Evolutionary conservation across 2,329 filamentous ascomycete species (phyloP), one percentile per base, ranked within the genome.

Genomic region (Xylariaceae sp.): DNA sequence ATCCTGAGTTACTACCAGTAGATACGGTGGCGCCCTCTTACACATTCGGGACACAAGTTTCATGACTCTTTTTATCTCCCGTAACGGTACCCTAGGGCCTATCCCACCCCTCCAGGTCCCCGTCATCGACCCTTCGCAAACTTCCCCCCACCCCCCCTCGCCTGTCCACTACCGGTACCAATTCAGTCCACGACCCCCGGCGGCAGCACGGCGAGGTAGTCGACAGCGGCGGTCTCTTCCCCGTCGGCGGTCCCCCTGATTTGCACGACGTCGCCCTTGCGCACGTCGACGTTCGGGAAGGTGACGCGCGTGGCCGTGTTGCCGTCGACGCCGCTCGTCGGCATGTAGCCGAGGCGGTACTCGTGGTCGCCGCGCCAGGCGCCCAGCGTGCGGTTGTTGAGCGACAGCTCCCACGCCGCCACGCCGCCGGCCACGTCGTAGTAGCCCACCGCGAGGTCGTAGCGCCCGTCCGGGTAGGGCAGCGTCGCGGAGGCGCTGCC

Each of bases 381-480:
- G 0, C 75, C 77, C 1, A 84, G 44, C 5, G 63, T 49, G 10
- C 55, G 47, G 19, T 71, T 64, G 39, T 74, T 72, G 4, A 83
- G 46, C 31, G 59, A 72, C 2, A 80, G 42, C 38, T 69, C 58
- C 52, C 69, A 84, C 2, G 61, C 58, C 3, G 79, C 64, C 35
- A 62, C 64, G 0, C 80, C 79, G n/a, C 66, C 67, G 18, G 66
- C 64, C 6, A 79, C 38, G 46, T 85, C 77, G 43, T 70, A 83
- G 49, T 83, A 84, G 39, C 80, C 80, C 6, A 84, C 65, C 0
- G 72, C 77, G 3, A 85, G 39, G 43, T 80, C 68, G 42, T 83
- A 85, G 5, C 46, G 67, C 0, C 77, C 77, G 0, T 62, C 59
- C 2, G 63, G 53, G 32, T 71, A 71, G 0, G 58, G 45, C 2